A percentile compares a stretch with the other conserved stretches of the same genome.
Conservation (phyloP, 331 rosid species). For the Ulmus americana region DNA sequence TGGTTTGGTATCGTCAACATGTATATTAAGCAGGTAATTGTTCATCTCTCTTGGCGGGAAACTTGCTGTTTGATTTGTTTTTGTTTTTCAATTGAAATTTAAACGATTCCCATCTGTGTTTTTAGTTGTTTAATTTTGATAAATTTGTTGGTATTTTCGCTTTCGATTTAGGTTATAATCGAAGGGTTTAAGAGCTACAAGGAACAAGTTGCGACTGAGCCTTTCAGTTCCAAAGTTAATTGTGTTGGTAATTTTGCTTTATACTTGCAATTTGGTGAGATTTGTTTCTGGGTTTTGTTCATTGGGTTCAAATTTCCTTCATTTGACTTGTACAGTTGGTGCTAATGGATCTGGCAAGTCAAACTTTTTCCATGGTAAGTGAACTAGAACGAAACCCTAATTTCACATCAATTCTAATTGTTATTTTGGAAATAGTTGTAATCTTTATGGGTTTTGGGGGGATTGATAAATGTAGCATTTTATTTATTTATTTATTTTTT, state of each 20-base stretch:
- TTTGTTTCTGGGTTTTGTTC: constrained; percentile 2
- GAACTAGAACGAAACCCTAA: constrained; percentile 3
- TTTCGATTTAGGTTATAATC: constrained; percentile 49
- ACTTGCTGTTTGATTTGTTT: neutral
- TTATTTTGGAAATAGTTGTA: constrained; percentile 15
- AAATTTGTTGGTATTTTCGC: neutral
- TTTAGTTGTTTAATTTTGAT: neutral
- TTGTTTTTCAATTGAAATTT: neutral
- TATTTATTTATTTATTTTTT: constrained; percentile 14
- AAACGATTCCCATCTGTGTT: neutral
- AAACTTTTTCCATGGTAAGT: constrained; percentile 78
- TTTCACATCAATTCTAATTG: constrained; percentile 8
- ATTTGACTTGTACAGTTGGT: constrained; percentile 52
- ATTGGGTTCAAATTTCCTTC: constrained; percentile 8
- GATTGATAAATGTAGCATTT: neutral
- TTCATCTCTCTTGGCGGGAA: neutral
- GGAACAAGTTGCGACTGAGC: constrained; percentile 82
- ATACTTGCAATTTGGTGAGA: constrained; percentile 15
- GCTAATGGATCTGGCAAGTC: constrained; percentile 96
- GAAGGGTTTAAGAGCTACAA: constrained; percentile 89
- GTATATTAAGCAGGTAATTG: constrained; percentile 69
- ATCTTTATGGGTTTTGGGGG: constrained; percentile 1
- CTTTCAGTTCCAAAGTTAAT: constrained; percentile 86
- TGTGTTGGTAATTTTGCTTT: constrained; percentile 65
- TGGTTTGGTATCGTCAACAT: constrained; percentile 38